Percentiles rank a stretch among this genome's conserved stretches.
These are phyloP conservation scores for Colletotrichum lini DNA, from an alignment of 2,329 filamentous ascomycete genomes.

Conservation along the genomic window DNA sequence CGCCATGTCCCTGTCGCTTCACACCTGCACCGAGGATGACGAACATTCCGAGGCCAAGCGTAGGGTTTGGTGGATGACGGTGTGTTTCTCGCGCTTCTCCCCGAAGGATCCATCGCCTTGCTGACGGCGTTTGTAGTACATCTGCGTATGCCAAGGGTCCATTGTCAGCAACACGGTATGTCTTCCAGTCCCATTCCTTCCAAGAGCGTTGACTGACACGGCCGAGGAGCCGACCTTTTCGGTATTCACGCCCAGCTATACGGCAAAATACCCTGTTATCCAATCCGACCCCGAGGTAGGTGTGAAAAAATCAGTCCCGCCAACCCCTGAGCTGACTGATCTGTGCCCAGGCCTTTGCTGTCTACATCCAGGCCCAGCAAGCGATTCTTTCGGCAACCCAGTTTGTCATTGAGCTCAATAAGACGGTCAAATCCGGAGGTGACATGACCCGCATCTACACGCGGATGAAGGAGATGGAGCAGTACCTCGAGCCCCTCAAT, in stretches of 20 bases:
- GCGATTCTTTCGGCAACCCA: conserved; percentile 62
- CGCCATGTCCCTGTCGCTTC: conserved; percentile 61
- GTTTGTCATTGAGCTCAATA: conserved; percentile 64
- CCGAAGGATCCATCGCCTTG: neutral
- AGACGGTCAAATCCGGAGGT: conserved; percentile 53
- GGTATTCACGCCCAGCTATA: conserved; percentile 60
- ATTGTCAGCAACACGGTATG: conserved; percentile 65
- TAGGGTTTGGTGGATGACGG: conserved; percentile 68
- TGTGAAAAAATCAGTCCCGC: neutral
- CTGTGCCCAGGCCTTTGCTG: conserved; percentile 55
- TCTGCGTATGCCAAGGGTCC: conserved; percentile 64
- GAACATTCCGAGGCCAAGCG: conserved; percentile 61
- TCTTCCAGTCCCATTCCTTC: neutral
- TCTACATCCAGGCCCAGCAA: conserved; percentile 63
- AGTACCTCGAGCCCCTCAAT: conserved; percentile 54
- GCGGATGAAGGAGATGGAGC: conserved; percentile 59
- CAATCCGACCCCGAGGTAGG: conserved; percentile 58
- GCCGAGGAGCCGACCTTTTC: conserved; percentile 59
- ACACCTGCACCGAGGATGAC: conserved; percentile 56
- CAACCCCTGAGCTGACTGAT: conserved; percentile 27
- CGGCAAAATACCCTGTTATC: conserved; percentile 58
- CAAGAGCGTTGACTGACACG: conserved; percentile 27
- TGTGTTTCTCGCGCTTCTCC: conserved; percentile 43
- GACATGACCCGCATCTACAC: conserved; percentile 58
- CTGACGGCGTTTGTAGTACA: conserved; percentile 53